A percentile compares a stretch with the other conserved stretches of the same genome.
Evolutionary conservation across 106 monocot genomes (phyloP).

Genomic region (Allium sativum): DNA sequence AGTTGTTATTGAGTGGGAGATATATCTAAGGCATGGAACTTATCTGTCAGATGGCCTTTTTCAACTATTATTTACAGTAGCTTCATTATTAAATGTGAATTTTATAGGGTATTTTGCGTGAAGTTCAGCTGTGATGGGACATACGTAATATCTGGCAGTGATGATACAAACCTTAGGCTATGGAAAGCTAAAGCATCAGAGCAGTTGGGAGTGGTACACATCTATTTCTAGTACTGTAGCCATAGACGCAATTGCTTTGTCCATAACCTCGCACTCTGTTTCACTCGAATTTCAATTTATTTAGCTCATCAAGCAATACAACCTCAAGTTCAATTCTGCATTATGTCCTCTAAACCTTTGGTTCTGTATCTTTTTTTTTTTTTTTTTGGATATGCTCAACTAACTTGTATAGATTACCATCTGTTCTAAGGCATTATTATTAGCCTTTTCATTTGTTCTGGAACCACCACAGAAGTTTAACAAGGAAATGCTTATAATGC

Average conservation of each 20-base stretch:
- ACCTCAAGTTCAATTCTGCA: not conserved
- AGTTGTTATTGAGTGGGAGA: no score
- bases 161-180: constrained; percentile 90
- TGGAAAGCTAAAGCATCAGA: constrained; percentile 99
- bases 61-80: not conserved
- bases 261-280: no score
- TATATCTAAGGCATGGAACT: no score
- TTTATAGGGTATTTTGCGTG: constrained; percentile 79
- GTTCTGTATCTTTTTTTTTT: no score
- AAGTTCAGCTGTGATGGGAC: constrained; percentile 82
- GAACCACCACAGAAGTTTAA: not conserved
- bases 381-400: no score
- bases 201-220: constrained; percentile 88
- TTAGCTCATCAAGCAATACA: not conserved
- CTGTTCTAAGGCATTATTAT: not conserved
- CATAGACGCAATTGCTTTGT: no score
- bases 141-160: constrained; percentile 95
- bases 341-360: no score
- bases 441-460: no score
- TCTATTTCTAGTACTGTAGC: constrained; percentile 1
- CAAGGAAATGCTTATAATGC: constrained; percentile 6
- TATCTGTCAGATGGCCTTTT: no score
- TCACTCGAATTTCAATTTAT: not conserved
- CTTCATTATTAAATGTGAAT: not conserved
- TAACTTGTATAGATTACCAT: no score